Conservation (phyloP, 73 alveolate genomes). For the Paramecium sonneborni region DNA sequence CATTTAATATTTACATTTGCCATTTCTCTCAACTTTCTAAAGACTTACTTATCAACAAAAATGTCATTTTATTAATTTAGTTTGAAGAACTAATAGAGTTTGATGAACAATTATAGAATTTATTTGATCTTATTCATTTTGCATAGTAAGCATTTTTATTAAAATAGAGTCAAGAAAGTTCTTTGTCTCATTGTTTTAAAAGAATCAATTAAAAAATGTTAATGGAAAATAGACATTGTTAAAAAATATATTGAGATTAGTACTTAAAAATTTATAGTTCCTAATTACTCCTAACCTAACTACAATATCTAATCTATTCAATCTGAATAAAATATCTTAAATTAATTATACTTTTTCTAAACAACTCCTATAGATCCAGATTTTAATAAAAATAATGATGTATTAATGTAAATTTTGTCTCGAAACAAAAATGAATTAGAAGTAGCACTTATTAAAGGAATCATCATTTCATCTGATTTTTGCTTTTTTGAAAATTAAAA, state of each 20-base stretch:
- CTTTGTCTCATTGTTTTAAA: not conserved
- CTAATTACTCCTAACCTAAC: not conserved
- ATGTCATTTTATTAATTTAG: not conserved
- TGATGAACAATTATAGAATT: not conserved
- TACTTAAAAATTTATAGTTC: not conserved
- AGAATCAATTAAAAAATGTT: not conserved
- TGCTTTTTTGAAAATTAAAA: not conserved
- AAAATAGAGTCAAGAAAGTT: not conserved
- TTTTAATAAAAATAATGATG: not conserved
- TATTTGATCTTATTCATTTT: not conserved
- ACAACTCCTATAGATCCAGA: not conserved
- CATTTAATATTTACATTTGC: not conserved
- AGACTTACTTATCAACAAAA: not conserved
- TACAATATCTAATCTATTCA: not conserved
- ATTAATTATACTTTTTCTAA: not conserved
- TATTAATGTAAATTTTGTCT: not conserved
- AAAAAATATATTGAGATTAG: not conserved
- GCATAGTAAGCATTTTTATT: not conserved
- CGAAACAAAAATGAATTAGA: not conserved
- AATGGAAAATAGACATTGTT: not conserved
- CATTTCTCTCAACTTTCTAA: not conserved
- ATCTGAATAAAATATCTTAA: not conserved
- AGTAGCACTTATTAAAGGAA: not conserved
- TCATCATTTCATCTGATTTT: not conserved
- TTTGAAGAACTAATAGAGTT: not conserved